phyloP scores from a whole-genome alignment of 192 early-diverging fungal species.

The Dimargaris xerosporica region DNA sequence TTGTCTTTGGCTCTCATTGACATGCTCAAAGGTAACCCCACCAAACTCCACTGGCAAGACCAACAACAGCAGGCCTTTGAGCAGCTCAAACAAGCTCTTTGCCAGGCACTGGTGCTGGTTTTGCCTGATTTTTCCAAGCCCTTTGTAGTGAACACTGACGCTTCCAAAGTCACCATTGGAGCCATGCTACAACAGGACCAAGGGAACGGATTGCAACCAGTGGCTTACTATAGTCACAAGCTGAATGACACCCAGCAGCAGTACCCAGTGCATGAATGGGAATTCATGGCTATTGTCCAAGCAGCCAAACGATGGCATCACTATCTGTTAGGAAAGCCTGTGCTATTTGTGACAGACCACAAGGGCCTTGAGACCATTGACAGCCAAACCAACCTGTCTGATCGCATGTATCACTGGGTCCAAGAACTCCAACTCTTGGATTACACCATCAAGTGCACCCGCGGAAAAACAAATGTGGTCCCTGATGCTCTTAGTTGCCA shows the following conservation, averaged over 20 bases:
- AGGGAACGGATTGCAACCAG: background rate
- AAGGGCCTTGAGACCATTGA: background rate
- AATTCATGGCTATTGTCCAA: constrained; percentile 6
- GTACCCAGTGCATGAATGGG: background rate
- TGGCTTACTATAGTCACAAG: background rate
- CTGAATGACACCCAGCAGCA: background rate
- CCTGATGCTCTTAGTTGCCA: background rate
- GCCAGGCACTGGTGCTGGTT: background rate
- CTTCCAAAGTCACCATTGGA: background rate
- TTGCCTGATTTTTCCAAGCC: background rate
- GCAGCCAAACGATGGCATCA: background rate
- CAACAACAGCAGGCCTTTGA: background rate
- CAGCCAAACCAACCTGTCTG: background rate
- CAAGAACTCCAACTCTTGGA: background rate
- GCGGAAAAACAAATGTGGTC: background rate
- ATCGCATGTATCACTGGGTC: background rate
- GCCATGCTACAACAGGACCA: constrained; percentile 4
- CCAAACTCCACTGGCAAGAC: background rate
- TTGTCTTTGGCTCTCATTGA: background rate
- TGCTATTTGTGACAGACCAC: background rate
- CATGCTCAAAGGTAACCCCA: background rate
- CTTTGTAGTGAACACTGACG: background rate
- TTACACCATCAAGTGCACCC: background rate
- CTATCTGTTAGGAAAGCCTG: background rate
- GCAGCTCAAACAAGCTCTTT: background rate